phyloP scores from a whole-genome alignment of 2,329 filamentous ascomycete genomes.

The Hortaea werneckii region DNA sequence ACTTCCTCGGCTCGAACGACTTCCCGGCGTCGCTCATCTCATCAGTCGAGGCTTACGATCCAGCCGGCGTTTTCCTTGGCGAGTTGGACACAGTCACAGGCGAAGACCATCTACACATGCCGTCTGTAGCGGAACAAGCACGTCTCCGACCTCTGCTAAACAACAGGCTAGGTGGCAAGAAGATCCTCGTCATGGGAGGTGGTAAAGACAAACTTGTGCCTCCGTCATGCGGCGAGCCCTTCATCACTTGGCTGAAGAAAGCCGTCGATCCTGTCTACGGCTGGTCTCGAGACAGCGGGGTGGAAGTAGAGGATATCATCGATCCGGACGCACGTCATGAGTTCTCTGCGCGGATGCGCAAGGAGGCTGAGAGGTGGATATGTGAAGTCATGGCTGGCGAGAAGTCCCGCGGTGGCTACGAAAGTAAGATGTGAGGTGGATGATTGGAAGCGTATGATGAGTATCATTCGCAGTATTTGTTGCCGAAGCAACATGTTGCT shows the following conservation, averaged over 20 bases:
- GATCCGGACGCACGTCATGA: constrained; percentile 60
- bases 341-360: constrained; percentile 58
- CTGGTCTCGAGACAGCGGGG: constrained; percentile 46
- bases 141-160: constrained; percentile 25
- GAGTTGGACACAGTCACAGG: constrained; percentile 23
- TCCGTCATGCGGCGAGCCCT: constrained; percentile 49
- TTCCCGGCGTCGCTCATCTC: constrained; percentile 62
- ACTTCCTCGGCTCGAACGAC: constrained; percentile 66
- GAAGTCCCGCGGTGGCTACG: neutral
- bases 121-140: constrained; percentile 37
- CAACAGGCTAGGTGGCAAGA: constrained; percentile 45
- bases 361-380: constrained; percentile 56
- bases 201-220: constrained; percentile 63
- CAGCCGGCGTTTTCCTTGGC: constrained; percentile 59
- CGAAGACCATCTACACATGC: constrained; percentile 21
- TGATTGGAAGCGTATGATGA: too few species aligned
- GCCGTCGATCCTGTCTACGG: constrained; percentile 32
- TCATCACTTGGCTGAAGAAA: constrained; percentile 51
- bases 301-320: constrained; percentile 54
- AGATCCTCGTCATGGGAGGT: constrained; percentile 54
- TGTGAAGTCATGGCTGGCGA: constrained; percentile 28
- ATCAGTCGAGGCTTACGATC: constrained; percentile 58
- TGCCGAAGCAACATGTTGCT: too few species aligned
- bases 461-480: too few species aligned
- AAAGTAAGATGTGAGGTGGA: constrained; percentile 5